Base-by-base conservation (phyloP, 148 eudicot species). In the Cornus suecica region DNA sequence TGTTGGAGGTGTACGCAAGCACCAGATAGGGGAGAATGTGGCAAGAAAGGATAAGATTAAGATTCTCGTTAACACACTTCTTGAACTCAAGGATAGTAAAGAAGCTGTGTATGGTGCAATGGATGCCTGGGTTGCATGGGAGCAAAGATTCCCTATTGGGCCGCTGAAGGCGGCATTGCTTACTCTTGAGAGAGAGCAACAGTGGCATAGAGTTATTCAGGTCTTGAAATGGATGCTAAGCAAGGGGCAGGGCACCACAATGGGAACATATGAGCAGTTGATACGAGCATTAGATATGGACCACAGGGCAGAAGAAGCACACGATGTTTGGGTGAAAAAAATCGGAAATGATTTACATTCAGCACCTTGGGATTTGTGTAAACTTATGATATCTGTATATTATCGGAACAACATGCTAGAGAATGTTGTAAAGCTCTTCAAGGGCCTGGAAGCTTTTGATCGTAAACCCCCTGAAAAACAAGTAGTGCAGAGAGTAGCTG, bases 41-140 rank as follows among this genome's bases (percentile, higher is more conserved):
- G 29, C 97, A 5, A 81, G 88, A 73, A 89, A 74, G 80, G 94
- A 89, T 63, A 95, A 90, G 80, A 86, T 80, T 41, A 79, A 16
- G 32, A 80, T 92, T 86, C 88, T 92, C 48, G 84, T 90, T 14
- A 84, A 54, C 66, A 80, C 88, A 73, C 92, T 95, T 70, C 69
- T 76, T 71, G 89, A 87, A 72, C 80, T 86, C 29, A 78, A 84
- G 34, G 93, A 95, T 77, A 84, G 84, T 80, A 92, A 91, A 88
- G 91, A 91, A 73, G 83, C 85, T 20, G 76, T 95, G 4, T 95
- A 95, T 73, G 84, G 91, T 41, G 81, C 91, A 25, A 90, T 95
- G 58, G 99, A 95, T 83, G 87, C 97, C 5, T 95, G 92, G 91
- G 91, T 92, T 58, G 97, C 99, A 16, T 91, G 94, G 97, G 99